phyloP scores from a whole-genome alignment of 805 yeast species.

The Candida koratica region DNA sequence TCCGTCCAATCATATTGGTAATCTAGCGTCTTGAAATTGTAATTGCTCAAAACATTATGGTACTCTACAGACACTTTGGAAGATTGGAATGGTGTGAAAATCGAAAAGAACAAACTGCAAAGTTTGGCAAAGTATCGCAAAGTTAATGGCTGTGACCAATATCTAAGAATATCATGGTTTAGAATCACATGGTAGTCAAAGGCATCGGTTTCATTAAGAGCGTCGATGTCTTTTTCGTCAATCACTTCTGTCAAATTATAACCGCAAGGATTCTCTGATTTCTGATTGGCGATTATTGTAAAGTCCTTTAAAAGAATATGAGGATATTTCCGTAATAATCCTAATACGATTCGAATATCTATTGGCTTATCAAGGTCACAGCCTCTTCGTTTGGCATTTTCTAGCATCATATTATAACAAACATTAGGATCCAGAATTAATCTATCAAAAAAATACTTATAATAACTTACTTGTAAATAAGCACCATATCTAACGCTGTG shows the following conservation, averaged over 20 bases:
- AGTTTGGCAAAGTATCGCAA: conserved; percentile 54
- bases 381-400: conserved; percentile 46
- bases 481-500: conserved; percentile 46
- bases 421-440: conserved; percentile 20
- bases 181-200: conserved; percentile 17
- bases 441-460: conserved; percentile 45
- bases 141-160: conserved; percentile 57
- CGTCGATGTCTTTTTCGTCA: conserved; percentile 10
- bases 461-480: conserved; percentile 58
- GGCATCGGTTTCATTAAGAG: conserved; percentile 16
- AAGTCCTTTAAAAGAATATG: conserved; percentile 41
- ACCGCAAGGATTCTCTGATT: conserved; percentile 2
- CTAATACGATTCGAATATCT: conserved; percentile 35
- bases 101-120: conserved; percentile 42
- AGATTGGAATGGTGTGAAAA: conserved; percentile 35
- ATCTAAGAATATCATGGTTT: conserved; percentile 25
- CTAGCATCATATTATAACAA: conserved; percentile 41
- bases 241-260: conserved; percentile 8
- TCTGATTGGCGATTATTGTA: conserved; percentile 38
- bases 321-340: conserved; percentile 35
- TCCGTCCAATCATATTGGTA: conserved; percentile 35
- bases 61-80: conserved; percentile 51
- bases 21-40: conserved; percentile 34
- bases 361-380: conserved; percentile 49
- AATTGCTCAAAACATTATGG: conserved; percentile 32